Evolutionary conservation across 2,329 filamentous ascomycete species (phyloP), one percentile per base, ranked within the genome.

Genomic region (Stemphylium lycopersici): DNA sequence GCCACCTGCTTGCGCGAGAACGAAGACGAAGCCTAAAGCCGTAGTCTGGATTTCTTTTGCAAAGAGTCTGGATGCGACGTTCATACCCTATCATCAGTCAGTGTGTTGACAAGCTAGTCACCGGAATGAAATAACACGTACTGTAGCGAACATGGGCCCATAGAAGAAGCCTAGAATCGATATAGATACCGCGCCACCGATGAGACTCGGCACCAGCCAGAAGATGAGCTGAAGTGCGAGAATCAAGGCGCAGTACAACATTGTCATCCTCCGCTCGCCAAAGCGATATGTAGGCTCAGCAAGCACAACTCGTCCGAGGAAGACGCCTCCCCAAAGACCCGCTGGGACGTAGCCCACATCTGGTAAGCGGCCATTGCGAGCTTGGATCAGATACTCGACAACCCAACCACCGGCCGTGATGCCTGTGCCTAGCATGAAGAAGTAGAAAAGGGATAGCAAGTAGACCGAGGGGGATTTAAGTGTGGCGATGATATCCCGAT

Each of bases 351-450:
- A 89, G 0, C 85, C 86, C 70, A 87, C 83, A 15, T 81, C 75
- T 0, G 81, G 76, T 0, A 88, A 72, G 1, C 83, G 75, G 0
- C 85, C 85, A 2, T 81, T 74, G 0, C 86, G 82, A n/a, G 84
- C 83, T 2, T 80, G 78, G 6, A 87, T 82, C 3, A 89, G 78
- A 50, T 85, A 89, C 59, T 87, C 84, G 2, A 88, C 85, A 0
- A 88, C 81, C 86, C 85, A 89, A 1, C 86, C 85, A 18, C 78
- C 78, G 10, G 84, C 81, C 0, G 85, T 88, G 2, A 86, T 79
- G 1, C 66, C 68, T 0, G 79, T 81, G 0, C 86, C 86, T 0
- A 88, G 75, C 46, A 83, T 83, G 67, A 87, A 87, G 72, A 88
- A 88, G 73, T 84, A 88, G 68, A 86, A 88, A 2, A 86, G 48